Evolutionary conservation across 2,329 filamentous ascomycete species (phyloP), one percentile per base, ranked within the genome.

Genomic region (Parafenestella ontariensis): DNA sequence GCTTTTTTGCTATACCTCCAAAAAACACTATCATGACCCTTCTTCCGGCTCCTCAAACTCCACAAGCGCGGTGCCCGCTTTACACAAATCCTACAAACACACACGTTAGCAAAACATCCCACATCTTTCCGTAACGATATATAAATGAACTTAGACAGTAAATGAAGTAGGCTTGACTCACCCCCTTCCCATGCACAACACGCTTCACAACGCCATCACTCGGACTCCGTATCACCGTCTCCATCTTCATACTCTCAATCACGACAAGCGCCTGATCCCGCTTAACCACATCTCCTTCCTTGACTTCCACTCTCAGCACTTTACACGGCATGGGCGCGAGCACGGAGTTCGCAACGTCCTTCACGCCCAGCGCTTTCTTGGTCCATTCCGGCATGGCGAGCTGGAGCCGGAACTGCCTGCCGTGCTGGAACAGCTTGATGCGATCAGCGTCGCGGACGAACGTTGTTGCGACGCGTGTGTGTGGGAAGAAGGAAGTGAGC

Each of bases 321-420:
- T 98, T 98, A 78, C 95, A 98, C 1, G 95, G 95, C 95, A 99
- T 99, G 0, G 95, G 95, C 20, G 95, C 92, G 21, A 91, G 83
- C 1, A 98, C 92, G 48, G 89, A 95, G 55, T 94, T 93, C 6
- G 87, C 83, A 0, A 85, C 84, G 69, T 96, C 91, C 73, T 91
- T 93, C 58, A 90, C 79, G 0, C 94, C 93, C 7, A 97, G 81
- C 0, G 92, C 92, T 77, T 96, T 94, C 66, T 92, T 90, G 53
- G 90, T 89, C 92, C 93, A 99, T 40, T 82, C 81, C 0, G 94
- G 92, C 40, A 80, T 75, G 0, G 82, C 79, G 20, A 86, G 76
- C 9, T 78, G 75, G 4, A 89, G 75, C 1, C 82, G 79, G 66
- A 86, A 84, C 59, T 87, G 85, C 18, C 76, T 78, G 3, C 86